Base-by-base conservation (phyloP, 345 rosid species). In the Corymbia maculata region DNA sequence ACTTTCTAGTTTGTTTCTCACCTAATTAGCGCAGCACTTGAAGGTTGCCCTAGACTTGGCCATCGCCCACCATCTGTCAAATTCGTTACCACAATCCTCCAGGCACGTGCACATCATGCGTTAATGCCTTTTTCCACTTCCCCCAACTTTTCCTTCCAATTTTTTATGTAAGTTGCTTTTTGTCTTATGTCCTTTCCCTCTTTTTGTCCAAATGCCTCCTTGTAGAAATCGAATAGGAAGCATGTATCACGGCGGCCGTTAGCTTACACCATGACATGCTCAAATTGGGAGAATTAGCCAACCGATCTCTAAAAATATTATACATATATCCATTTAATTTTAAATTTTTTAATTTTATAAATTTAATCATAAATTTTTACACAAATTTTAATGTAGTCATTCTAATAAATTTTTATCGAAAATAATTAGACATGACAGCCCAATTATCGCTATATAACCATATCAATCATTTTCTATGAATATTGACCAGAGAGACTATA, bases 201-300 rank as follows among this genome's bases (percentile, higher is more conserved):
- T 64, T 36, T n/a, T 64, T n/a, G 14, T n/a, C 75, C 36, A 64
- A n/a, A 28, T 30, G 6, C 79, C 11, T 30, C 1, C 22, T 17
- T 1, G 8, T 17, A 4, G 4, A 28, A n/a, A 12, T 28, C 12
- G 70, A 64, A 64, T 64, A 28, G 9, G 3, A 64, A 13, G 2
- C 9, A 0, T 61, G 0, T 59, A 68, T 68, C 17, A 0, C 1
- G 1, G 0, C 16, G 3, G 30, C 5, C n/a, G 11, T 30, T 15
- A 66, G 4, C 19, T 66, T 66, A 66, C 9, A 15, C 2, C 6
- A 30, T 66, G 3, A n/a, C 5, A 7, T 3, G 9, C 1, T 70
- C 21, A 6, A 68, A 68, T 1, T 4, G 68, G 6, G 7, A 61
- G 1, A 26, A 61, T 28, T 61, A 26, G 0, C 4, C 1, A 61